Conservation (phyloP, 2,329 filamentous ascomycete species). For the Rutstroemia sydowiana region DNA sequence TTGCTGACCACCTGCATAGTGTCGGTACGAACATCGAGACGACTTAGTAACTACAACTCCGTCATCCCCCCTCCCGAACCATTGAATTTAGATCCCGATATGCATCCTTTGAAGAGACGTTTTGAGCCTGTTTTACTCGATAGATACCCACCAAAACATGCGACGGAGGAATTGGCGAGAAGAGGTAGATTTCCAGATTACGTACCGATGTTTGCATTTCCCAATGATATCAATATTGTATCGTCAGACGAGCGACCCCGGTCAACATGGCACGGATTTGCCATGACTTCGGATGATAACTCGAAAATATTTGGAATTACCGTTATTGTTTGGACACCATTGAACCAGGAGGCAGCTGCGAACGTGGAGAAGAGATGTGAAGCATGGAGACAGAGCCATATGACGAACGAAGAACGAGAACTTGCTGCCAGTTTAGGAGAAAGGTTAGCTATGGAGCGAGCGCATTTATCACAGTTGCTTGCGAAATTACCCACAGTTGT, state of each 20-base stretch:
- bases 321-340: conserved; percentile 84
- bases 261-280: conserved; percentile 98
- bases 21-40: conserved; percentile 73
- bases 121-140: conserved; percentile 97
- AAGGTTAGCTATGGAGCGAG: conserved; percentile 77
- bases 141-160: conserved; percentile 79
- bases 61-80: conserved; percentile 93
- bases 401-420: conserved; percentile 87
- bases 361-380: conserved; percentile 78
- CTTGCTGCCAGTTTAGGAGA: conserved; percentile 86
- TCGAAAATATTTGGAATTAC: conserved; percentile 88
- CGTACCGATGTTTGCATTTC: conserved; percentile 49
- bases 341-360: conserved; percentile 74
- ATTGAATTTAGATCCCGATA: conserved; percentile 78
- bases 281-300: conserved; percentile 91
- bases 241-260: conserved; percentile 51
- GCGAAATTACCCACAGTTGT: conserved; percentile 72
- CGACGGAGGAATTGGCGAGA: conserved; percentile 70
- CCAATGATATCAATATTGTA: conserved; percentile 12
- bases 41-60: conserved; percentile 95
- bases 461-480: conserved; percentile 81
- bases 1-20: conserved; percentile 35
- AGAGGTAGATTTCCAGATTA: conserved; percentile 91
- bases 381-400: conserved; percentile 75
- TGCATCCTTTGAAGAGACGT: conserved; percentile 88